Evolutionary conservation across 257 asterid species (phyloP).

Genomic region (Leonotis leonurus): DNA sequence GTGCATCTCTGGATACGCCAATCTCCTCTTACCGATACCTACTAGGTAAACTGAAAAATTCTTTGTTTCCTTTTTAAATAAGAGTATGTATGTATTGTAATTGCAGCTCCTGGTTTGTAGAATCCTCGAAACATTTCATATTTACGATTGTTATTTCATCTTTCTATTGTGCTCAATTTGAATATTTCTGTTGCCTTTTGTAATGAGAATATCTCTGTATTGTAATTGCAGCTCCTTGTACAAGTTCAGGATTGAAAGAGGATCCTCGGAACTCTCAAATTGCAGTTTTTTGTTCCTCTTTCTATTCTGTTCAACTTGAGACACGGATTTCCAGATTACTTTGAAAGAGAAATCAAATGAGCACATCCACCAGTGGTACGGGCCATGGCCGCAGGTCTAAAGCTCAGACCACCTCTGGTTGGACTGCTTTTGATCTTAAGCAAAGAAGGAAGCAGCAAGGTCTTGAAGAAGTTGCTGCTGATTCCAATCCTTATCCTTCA

Average conservation of each 20-base stretch:
- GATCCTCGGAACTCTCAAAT: too few species aligned
- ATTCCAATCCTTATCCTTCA: constrained; percentile 51
- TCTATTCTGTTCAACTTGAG: neutral
- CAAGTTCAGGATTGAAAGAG: too few species aligned
- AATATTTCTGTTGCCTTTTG: too few species aligned
- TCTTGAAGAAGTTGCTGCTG: constrained; percentile 22
- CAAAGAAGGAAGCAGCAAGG: constrained; percentile 39
- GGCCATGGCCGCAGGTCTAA: constrained; percentile 23
- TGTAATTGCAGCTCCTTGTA: too few species aligned
- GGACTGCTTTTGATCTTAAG: constrained; percentile 76
- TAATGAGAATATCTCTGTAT: too few species aligned
- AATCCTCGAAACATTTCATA: too few species aligned
- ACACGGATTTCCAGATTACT: neutral
- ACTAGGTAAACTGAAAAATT: constrained; percentile 4
- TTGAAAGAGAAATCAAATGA: constrained; percentile 24
- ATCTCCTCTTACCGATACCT: constrained; percentile 37
- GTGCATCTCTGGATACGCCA: constrained; percentile 37
- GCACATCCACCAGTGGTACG: constrained; percentile 26
- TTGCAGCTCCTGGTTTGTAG: too few species aligned
- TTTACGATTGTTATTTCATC: too few species aligned
- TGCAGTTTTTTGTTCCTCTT: neutral
- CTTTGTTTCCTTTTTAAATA: neutral
- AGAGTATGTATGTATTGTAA: neutral
- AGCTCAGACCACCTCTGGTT: constrained; percentile 54
- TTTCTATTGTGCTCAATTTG: too few species aligned